These are phyloP conservation scores for Brasilioporus rufonigricans DNA, from an alignment of 768 basidiomycete species.

Conservation along the genomic window DNA sequence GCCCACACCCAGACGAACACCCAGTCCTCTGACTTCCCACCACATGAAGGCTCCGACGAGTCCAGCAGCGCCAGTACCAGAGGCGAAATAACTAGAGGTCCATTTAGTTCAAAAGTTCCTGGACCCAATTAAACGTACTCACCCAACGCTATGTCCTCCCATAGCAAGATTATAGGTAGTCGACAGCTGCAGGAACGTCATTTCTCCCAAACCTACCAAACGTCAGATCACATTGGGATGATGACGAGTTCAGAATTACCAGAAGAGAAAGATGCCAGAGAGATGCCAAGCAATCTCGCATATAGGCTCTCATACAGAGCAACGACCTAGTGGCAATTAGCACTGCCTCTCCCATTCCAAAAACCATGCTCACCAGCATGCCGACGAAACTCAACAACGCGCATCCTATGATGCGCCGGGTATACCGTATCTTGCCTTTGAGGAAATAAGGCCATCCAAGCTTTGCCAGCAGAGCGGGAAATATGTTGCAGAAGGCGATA, in stretches of 20 bases:
- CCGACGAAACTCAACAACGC: conserved; percentile 73
- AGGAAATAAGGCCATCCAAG: conserved; percentile 90
- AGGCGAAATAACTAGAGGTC: conserved; percentile 76
- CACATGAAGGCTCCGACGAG: conserved; percentile 90
- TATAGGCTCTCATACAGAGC: conserved; percentile 64
- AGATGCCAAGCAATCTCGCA: conserved; percentile 78
- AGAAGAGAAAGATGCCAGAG: conserved; percentile 68
- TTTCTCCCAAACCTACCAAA: conserved; percentile 79
- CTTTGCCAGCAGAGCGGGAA: conserved; percentile 83
- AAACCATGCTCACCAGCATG: conserved; percentile 68
- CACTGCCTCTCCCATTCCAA: background rate
- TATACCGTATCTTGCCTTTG: conserved; percentile 83
- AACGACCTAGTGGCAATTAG: conserved; percentile 54
- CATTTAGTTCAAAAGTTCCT: background rate
- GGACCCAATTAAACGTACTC: conserved; percentile 13
- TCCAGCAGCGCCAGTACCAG: conserved; percentile 93
- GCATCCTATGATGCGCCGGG: conserved; percentile 70
- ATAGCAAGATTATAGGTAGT: conserved; percentile 72
- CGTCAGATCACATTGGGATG: background rate
- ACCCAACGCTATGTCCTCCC: conserved; percentile 83
- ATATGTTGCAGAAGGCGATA: conserved; percentile 93
- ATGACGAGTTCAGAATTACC: conserved; percentile 41
- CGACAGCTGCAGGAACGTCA: conserved; percentile 91
- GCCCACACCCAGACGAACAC: conserved; percentile 81
- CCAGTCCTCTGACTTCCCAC: conserved; percentile 89